Evolutionary conservation across 148 eudicot genomes (phyloP), one percentile per base, ranked within the genome.

Genomic region (Talinum fruticosum): DNA sequence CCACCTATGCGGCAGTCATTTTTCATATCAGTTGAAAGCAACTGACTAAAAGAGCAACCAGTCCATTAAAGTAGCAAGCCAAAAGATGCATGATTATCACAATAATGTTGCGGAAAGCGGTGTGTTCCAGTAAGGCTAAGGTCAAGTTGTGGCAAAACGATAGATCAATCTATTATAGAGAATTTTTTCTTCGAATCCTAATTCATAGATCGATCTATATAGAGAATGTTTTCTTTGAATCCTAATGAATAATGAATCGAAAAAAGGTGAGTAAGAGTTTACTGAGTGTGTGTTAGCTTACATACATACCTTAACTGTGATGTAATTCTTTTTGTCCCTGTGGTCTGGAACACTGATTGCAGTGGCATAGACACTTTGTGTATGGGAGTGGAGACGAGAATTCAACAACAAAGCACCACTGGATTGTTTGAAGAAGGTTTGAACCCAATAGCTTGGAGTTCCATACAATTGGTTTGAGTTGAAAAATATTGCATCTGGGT

Each of bases 381-480:
- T 28, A 71, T 82, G 82, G 38, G 85, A 59, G 61, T 82, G 78
- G n/a, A 90, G 75, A 47, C 78, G 79, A 49, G 89, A 83, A 45
- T 83, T 75, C 7, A 94, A 85, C 73, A 90, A 88, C 33, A 57
- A 76, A 18, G 94, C 97, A 18, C 93, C 95, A 78, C 87, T 90
- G 33, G 98, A 90, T 16, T 87, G 81, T 35, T 54, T 81, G 86
- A 94, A 94, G 75, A 94, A 86, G 5, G 81, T 85, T 78, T 94
- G 98, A 84, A 92, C 88, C 97, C 97, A 94, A 76, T 90, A 92
- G 80, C 92, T 90, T 4, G 95, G 88, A 69, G 89, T 94, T 76
- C 91, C 98, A 76, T 84, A 94, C 7, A 67, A 59, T 68, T 77
- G 84, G 33, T 80, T 82, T 28, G 98, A 84, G 75, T 90, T 78